Base-by-base conservation (phyloP, 345 rosid genomes). In the Carallia brachiata region DNA sequence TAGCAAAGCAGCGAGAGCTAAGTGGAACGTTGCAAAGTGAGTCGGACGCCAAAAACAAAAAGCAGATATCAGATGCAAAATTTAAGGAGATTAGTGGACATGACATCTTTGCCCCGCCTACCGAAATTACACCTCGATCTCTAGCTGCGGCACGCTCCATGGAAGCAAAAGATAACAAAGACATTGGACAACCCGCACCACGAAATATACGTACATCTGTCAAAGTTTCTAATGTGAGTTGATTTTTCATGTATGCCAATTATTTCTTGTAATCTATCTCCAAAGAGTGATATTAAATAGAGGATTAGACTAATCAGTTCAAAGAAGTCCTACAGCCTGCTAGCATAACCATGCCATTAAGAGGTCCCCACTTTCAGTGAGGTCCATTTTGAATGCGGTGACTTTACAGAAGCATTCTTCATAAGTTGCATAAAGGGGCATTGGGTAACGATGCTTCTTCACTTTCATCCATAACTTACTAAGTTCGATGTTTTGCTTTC, bases 191-290 rank as follows among this genome's bases (percentile, higher is more conserved):
- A 79, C 94, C 91, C 67, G 89, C 81, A 13, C 89, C 89, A 1
- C 73, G 90, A 69, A 84, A 83, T 75, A 52, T 88, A n/a, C 86
- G 89, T 63, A 88, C 90, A 7, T 88, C 89, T 48, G 90, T 88
- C 52, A 86, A 86, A 79, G 90, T 88, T 71, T 88, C 93, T 63
- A 85, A 88, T 76, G 93, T 88, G 79, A 88, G 87, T 79, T 34
- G 18, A 37, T 47, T 64, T 47, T 64, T 69, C 58, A 13, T 67
- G 48, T 36, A n/a, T 55, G 61, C 52, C 47, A 32, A 7, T 27
- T 39, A 6, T 36, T 55, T 55, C 31, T 2, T 39, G 53, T 36
- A 44, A 31, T 52, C 40, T 34, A 52, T 61, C 18, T 39, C 15
- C 6, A 3, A 13, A 56, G 31, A 56, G 6, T 27, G 60, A 56